A percentile compares a stretch with the other conserved stretches of the same genome.
Evolutionary conservation across 2,329 filamentous ascomycete species (phyloP).

Genomic region (Calonectria henricotiae): DNA sequence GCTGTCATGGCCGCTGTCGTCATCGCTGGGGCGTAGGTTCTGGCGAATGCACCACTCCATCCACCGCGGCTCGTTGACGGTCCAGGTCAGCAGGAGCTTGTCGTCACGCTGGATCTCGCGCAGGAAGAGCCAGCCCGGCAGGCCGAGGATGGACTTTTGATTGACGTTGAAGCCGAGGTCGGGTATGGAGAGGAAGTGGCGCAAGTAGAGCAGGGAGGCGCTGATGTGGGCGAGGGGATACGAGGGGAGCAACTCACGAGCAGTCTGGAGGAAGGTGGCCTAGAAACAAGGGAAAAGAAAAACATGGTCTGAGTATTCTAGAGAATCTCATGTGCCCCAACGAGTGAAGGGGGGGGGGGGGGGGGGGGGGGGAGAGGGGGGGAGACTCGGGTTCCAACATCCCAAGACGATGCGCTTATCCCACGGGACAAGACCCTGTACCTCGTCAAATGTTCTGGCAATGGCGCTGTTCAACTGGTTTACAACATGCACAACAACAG

Average conservation of each 20-base stretch:
- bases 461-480: conserved; percentile 81
- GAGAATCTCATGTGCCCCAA: background rate
- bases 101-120: conserved; percentile 66
- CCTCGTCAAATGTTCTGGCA: conserved; percentile 73
- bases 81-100: conserved; percentile 85
- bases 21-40: conserved; percentile 58
- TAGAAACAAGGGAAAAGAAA: conserved; percentile 50
- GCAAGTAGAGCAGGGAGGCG: conserved; percentile 77
- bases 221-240: conserved; percentile 80
- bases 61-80: conserved; percentile 82
- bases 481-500: conserved; percentile 54
- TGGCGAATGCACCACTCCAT: conserved; percentile 85
- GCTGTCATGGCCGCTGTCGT: conserved; percentile 23
- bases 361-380: conserved; percentile 18
- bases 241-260: conserved; percentile 73
- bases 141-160: conserved; percentile 78
- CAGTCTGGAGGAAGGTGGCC: conserved; percentile 79
- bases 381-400: conserved; percentile 79
- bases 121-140: conserved; percentile 78
- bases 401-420: conserved; percentile 82
- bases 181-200: conserved; percentile 77
- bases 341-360: background rate
- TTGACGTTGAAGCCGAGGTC: conserved; percentile 86
- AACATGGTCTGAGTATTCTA: background rate
- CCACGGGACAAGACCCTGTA: conserved; percentile 75